Conservation (phyloP, 305 asterid genomes). For the Nicotiana rustica region DNA sequence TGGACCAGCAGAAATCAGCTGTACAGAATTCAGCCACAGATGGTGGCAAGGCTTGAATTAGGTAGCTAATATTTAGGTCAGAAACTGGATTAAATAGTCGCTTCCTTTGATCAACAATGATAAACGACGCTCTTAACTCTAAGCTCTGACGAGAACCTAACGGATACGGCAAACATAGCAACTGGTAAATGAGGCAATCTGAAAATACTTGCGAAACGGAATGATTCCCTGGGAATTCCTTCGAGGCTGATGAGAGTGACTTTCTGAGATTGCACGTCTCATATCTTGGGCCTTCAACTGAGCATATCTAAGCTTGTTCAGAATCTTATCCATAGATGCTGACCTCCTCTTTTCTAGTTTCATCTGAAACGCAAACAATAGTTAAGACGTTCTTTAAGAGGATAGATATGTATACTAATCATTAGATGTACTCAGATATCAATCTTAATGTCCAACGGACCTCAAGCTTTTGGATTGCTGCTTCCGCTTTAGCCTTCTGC, state of each 20-base stretch:
- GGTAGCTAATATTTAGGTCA: background rate
- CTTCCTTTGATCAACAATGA: background rate
- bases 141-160: conserved; percentile 28
- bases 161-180: conserved; percentile 45
- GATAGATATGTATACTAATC: background rate
- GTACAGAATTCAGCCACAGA: background rate
- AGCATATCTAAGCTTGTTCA: conserved; percentile 58
- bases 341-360: conserved; percentile 79
- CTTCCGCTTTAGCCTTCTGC: conserved; percentile 86
- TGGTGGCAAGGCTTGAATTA: background rate
- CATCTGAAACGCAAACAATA: conserved; percentile 49
- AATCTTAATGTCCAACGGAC: conserved; percentile 41
- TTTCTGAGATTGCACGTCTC: conserved; percentile 54
- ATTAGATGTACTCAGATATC: no score
- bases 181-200: conserved; percentile 42
- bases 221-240: conserved; percentile 39
- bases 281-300: conserved; percentile 63
- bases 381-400: background rate
- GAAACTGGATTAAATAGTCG: background rate
- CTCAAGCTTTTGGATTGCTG: conserved; percentile 72
- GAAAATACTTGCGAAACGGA: conserved; percentile 42
- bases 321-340: conserved; percentile 68
- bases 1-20: background rate
- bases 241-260: conserved; percentile 37
- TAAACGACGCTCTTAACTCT: background rate